A percentile compares a stretch with the other conserved stretches of the same genome.
Conservation (phyloP, 139 green algal species). For the Chlamydomonas incerta region DNA sequence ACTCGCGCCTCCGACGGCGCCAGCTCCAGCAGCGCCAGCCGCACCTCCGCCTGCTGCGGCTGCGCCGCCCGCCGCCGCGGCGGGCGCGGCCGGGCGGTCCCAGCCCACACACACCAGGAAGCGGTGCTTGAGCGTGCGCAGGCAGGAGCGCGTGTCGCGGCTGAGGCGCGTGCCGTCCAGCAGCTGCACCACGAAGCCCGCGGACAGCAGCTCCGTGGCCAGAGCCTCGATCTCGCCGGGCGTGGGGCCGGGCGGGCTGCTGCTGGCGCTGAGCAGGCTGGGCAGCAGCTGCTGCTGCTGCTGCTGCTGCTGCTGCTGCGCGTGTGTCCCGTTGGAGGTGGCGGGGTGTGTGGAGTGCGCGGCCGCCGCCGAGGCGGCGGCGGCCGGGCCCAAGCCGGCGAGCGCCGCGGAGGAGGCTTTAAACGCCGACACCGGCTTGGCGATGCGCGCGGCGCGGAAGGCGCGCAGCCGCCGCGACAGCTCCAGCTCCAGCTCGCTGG, state of each 20-base stretch:
- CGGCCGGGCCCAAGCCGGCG: neutral
- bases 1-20: too few species aligned
- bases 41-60: too few species aligned
- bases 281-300: neutral
- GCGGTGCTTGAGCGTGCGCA: conserved; percentile 60
- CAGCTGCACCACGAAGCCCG: conserved; percentile 56
- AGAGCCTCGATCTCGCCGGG: conserved; percentile 50
- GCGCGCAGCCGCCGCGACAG: neutral
- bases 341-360: neutral
- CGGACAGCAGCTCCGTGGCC: conserved; percentile 46
- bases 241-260: neutral
- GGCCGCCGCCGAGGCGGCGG: neutral
- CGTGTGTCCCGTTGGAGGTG: neutral
- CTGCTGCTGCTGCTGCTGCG: neutral
- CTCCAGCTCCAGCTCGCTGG: conserved; percentile 19
- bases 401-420: neutral
- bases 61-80: too few species aligned
- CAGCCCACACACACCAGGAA: conserved; percentile 62
- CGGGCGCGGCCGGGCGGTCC: neutral
- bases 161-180: conserved; percentile 30
- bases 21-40: too few species aligned
- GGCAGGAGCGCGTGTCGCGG: conserved; percentile 41
- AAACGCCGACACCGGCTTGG: neutral
- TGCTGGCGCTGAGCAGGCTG: neutral
- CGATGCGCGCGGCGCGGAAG: conserved; percentile 17